Evolutionary conservation across 73 alveolate genomes (phyloP).

Genomic region (Effrenium voratum): DNA sequence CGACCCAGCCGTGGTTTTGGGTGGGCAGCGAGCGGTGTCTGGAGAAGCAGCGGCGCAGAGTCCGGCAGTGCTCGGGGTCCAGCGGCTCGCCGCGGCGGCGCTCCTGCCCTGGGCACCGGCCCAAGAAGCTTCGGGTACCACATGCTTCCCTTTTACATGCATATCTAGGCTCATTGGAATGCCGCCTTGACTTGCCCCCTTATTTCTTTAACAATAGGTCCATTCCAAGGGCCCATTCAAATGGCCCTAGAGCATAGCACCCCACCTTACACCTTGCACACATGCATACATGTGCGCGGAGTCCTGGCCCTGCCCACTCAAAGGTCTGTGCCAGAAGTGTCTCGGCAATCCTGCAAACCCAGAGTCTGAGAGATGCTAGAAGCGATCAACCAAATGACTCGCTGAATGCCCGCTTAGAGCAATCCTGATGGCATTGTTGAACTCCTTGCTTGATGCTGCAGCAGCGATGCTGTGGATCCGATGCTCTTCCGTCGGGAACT

Average conservation of each 20-base stretch:
- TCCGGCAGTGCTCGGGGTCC: background rate
- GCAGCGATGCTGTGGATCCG: conserved; percentile 10
- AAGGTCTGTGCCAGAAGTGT: background rate
- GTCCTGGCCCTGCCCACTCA: conserved; percentile 43
- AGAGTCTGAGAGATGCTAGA: background rate
- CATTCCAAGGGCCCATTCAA: no score
- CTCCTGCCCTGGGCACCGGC: background rate
- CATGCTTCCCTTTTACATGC: no score
- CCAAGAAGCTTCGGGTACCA: no score
- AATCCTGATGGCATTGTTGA: no score
- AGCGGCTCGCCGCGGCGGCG: background rate
- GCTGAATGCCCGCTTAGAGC: no score
- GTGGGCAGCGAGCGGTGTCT: conserved; percentile 21
- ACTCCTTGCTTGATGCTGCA: background rate
- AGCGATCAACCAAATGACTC: no score
- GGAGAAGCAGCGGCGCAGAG: background rate
- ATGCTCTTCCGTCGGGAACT: conserved; percentile 16
- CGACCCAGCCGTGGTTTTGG: conserved; percentile 18
- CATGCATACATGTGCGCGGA: no score
- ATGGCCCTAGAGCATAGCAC: no score
- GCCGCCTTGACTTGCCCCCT: no score
- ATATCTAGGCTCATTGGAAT: no score
- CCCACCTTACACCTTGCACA: no score
- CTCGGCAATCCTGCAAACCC: background rate
- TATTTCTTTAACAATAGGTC: no score